phyloP scores from a whole-genome alignment of 108 stramenopile species.

The Skeletonema marinoi region DNA sequence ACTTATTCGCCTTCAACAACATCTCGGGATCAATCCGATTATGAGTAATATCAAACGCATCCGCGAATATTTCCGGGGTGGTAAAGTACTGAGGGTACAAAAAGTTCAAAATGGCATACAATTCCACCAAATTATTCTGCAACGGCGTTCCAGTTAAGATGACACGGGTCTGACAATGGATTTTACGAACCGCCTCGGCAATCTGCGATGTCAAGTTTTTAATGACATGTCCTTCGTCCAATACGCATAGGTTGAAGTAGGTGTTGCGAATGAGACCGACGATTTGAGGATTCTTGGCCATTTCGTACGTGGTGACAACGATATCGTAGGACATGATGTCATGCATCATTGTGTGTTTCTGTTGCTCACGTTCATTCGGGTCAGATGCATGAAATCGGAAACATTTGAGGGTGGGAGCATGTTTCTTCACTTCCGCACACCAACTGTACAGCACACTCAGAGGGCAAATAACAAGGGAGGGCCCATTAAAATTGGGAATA shows the following conservation, averaged over 20 bases:
- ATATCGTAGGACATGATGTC: conserved; percentile 58
- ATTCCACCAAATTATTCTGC: conserved; percentile 84
- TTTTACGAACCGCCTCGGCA: conserved; percentile 50
- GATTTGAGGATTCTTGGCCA: conserved; percentile 59
- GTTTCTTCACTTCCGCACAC: conserved; percentile 80
- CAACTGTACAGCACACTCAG: conserved; percentile 84
- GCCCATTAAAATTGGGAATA: conserved; percentile 55
- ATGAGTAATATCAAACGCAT: conserved; percentile 76
- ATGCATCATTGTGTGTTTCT: conserved; percentile 37
- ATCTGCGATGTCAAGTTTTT: conserved; percentile 60
- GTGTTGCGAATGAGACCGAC: conserved; percentile 42
- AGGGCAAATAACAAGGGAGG: conserved; percentile 90
- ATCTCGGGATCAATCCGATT: conserved; percentile 62
- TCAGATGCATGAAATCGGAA: conserved; percentile 72
- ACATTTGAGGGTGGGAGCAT: conserved; percentile 75
- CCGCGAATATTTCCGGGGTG: conserved; percentile 64
- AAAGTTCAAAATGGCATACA: conserved; percentile 74
- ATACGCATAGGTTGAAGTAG: conserved; percentile 57
- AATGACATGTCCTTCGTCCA: conserved; percentile 90
- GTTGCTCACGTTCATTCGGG: conserved; percentile 37
- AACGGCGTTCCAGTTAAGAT: conserved; percentile 89
- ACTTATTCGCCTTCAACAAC: conserved; percentile 64
- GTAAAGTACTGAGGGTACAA: conserved; percentile 67
- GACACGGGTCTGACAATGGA: conserved; percentile 53
- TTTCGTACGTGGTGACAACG: conserved; percentile 67